Conservation (phyloP, 2,329 filamentous ascomycete species). For the Rhinocladiella similis region DNA sequence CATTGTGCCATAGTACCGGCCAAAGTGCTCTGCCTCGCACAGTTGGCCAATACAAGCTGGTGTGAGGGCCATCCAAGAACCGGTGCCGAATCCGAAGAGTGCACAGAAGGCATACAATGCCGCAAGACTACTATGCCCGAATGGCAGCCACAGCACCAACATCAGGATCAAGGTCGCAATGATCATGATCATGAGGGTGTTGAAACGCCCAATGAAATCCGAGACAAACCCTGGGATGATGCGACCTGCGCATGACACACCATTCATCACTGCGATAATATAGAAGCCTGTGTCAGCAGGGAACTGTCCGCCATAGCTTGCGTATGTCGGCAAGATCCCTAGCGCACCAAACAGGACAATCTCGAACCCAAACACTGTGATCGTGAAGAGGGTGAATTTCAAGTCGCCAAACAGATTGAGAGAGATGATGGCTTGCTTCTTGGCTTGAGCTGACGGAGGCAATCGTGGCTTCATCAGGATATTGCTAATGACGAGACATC, state of each 20-base stretch:
- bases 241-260: conserved; percentile 45
- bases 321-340: conserved; percentile 50
- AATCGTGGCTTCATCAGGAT: conserved; percentile 39
- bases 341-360: conserved; percentile 52
- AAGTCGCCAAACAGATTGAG: conserved; percentile 43
- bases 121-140: conserved; percentile 40
- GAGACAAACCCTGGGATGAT: conserved; percentile 46
- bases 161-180: conserved; percentile 42
- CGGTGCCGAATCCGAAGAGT: conserved; percentile 52
- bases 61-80: conserved; percentile 42
- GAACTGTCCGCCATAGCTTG: conserved; percentile 38
- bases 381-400: conserved; percentile 44
- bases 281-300: conserved; percentile 41
- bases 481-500: conserved; percentile 35
- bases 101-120: conserved; percentile 48
- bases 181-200: conserved; percentile 42
- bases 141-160: conserved; percentile 46
- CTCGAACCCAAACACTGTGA: conserved; percentile 49
- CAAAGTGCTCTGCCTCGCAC: conserved; percentile 49
- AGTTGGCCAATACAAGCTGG: conserved; percentile 50
- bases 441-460: conserved; percentile 29
- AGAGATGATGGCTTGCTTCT: conserved; percentile 37
- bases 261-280: conserved; percentile 47
- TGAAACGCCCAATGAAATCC: conserved; percentile 49
- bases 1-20: conserved; percentile 49